Base-by-base conservation (phyloP, 106 monocot species). In the Apostasia shenzhenica region DNA sequence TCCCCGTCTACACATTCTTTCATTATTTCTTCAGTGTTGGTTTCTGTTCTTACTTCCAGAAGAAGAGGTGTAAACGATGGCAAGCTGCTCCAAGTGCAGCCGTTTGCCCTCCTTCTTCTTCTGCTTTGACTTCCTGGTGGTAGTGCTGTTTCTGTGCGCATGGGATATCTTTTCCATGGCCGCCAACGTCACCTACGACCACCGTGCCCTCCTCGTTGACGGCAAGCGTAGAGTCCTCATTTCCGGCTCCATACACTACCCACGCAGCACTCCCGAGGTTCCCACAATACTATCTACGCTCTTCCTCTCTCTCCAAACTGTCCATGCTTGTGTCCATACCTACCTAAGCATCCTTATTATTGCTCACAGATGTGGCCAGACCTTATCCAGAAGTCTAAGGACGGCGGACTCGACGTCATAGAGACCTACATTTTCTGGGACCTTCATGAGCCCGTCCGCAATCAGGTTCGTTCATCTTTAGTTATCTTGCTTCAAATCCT, bases 381-480 rank as follows among this genome's bases (percentile, higher is more conserved):
- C 49, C 81, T 90, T 37, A 83, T 90, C 57, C 70, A 83, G 48
- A 90, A 86, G 65, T 79, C 90, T 57, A 90, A 90, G 86, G 77
- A 83, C 64, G 90, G 90, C 13, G 90, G 90, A 1, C 72, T 90
- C 13, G 90, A 90, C 52, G 75, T 90, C 61, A 76, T 90, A 8
- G 90, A 90, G 68, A 90, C 80, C 47, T 90, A 90, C 45, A 78
- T 90, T 67, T 90, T 90, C 73, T 90, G 90, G 90, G 63, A 90
- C 73, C 77, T 90, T 76, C 90, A 90, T 47, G 86, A 90, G 50
- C 89, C 97, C 46, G 79, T 87, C 60, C 75, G 62, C 40, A 75
- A 73, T 53, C 87, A 97, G 89, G 95, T 85, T 60, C 9, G 41
- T 45, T 14, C 6, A 1, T 38, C 8, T 43, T 41, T 57, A 48